phyloP scores from a whole-genome alignment of 192 early-diverging fungal genomes.

The Ambispora gerdemannii region DNA sequence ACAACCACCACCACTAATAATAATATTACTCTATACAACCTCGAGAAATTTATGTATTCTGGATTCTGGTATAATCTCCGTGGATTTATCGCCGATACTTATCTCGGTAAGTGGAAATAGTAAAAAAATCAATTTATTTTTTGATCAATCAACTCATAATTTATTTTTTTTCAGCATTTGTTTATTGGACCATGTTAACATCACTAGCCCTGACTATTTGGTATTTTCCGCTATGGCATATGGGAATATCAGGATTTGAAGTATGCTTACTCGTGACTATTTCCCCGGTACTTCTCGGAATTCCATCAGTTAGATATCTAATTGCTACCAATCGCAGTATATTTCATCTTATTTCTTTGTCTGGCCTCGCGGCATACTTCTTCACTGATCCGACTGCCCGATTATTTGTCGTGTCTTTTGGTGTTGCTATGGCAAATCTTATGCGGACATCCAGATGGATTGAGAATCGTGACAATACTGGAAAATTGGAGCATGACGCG shows the following conservation, averaged over 20 bases:
- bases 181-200: conserved; percentile 82
- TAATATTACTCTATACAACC: neutral
- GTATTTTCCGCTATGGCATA: conserved; percentile 85
- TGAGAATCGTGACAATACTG: conserved; percentile 48
- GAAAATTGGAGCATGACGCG: conserved; percentile 59
- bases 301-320: conserved; percentile 49
- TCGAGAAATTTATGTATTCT: neutral
- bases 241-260: conserved; percentile 82
- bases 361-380: conserved; percentile 62
- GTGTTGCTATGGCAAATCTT: conserved; percentile 55
- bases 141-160: neutral
- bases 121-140: neutral
- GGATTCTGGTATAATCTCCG: conserved; percentile 8
- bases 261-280: conserved; percentile 63
- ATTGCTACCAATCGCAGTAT: conserved; percentile 53
- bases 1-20: too few species aligned
- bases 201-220: conserved; percentile 66
- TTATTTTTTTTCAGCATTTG: conserved; percentile 48
- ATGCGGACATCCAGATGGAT: conserved; percentile 59
- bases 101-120: conserved; percentile 49
- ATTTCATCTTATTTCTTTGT: conserved; percentile 55
- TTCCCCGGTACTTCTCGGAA: conserved; percentile 56
- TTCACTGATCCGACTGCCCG: conserved; percentile 55
- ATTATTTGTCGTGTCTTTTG: conserved; percentile 55
- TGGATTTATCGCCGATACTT: conserved; percentile 60